Conservation (phyloP, 2,329 filamentous ascomycete genomes). For the Magnaporthiopsis incrustans region DNA sequence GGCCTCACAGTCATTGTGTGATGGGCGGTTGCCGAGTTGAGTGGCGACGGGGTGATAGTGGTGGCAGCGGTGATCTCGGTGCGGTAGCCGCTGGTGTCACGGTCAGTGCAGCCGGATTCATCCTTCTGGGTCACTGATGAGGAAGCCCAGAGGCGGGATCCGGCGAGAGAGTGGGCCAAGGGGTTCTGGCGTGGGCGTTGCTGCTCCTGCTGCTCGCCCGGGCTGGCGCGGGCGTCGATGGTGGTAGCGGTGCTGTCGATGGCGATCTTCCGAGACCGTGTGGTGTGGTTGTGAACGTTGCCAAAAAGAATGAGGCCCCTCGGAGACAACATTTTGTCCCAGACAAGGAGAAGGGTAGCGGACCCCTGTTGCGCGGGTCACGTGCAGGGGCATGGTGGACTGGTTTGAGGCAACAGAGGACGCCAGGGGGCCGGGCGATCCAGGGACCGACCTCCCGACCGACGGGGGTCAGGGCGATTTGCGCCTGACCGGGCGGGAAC, state of each 20-base stretch:
- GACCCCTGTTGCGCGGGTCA: not conserved
- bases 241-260: not conserved
- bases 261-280: not conserved
- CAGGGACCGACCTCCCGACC: not conserved
- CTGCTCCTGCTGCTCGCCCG: not conserved
- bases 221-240: not conserved
- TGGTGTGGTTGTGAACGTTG: not conserved
- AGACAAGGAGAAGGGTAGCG: not conserved
- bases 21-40: not conserved
- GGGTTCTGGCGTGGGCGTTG: not conserved
- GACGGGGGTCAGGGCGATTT: not conserved
- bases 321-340: not conserved
- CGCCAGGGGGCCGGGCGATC: not conserved
- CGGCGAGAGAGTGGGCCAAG: not conserved
- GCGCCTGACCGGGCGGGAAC: not conserved
- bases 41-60: not conserved
- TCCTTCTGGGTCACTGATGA: not conserved
- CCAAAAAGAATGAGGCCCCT: not conserved
- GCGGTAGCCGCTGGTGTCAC: not conserved
- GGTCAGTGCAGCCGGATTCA: not conserved
- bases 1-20: not conserved
- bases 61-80: not conserved
- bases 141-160: not conserved
- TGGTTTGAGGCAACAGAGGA: not conserved
- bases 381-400: not conserved